Percentiles rank a stretch among this genome's conserved stretches.
Evolutionary conservation across 2,329 filamentous ascomycete genomes (phyloP).

Genomic region (Nemania sp.): DNA sequence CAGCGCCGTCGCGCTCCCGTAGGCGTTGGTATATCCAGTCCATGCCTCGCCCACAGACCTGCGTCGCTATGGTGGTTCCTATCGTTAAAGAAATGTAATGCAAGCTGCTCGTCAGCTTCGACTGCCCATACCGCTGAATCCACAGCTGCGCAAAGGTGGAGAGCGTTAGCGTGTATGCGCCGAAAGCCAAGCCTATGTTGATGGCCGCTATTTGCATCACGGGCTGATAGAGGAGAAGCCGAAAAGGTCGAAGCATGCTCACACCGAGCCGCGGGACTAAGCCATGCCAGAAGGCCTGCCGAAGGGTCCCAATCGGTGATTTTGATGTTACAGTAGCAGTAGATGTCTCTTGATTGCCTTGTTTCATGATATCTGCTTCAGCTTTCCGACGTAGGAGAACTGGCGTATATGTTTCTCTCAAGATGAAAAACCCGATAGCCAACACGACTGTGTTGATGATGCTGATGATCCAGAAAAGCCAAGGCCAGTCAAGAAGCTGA

Average conservation of each 20-base stretch:
- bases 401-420: conserved; percentile 67
- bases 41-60: conserved; percentile 43
- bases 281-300: conserved; percentile 25
- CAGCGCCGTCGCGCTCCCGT: conserved; percentile 13
- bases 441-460: conserved; percentile 62
- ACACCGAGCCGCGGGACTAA: conserved; percentile 39
- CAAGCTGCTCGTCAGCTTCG: conserved; percentile 49
- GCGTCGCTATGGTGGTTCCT: conserved; percentile 46
- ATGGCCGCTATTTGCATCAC: conserved; percentile 45
- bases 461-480: conserved; percentile 70
- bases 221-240: conserved; percentile 51
- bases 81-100: conserved; percentile 56
- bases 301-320: conserved; percentile 6
- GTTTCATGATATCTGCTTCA: conserved; percentile 50
- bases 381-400: conserved; percentile 63
- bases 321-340: conserved; percentile 43
- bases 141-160: conserved; percentile 56
- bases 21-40: conserved; percentile 44
- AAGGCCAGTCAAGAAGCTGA: conserved; percentile 67
- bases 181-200: conserved; percentile 53
- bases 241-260: conserved; percentile 48
- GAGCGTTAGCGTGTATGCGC: conserved; percentile 56
- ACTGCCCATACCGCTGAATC: conserved; percentile 51
- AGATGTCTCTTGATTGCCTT: conserved; percentile 28
- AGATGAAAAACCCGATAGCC: conserved; percentile 57